Conservation (phyloP, 148 eudicot genomes). For the Spergularia marina region DNA sequence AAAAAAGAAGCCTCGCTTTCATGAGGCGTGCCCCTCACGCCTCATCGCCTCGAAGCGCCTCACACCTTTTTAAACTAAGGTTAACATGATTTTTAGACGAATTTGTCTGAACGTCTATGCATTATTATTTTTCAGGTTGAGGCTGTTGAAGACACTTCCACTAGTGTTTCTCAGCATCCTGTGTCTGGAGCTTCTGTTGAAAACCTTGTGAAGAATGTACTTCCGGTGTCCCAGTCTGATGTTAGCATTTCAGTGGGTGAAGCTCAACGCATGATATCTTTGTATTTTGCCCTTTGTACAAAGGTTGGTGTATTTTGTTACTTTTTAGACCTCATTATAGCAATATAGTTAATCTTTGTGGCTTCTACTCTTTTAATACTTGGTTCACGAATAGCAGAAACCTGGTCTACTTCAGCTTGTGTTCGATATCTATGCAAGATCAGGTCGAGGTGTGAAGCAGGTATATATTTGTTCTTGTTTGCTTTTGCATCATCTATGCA, state of each 20-base stretch:
- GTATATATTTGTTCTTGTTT: slow-evolving; percentile 31
- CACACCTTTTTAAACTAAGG: too few species aligned
- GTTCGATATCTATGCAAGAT: slow-evolving; percentile 64
- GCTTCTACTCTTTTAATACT: neutral
- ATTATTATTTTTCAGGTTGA: slow-evolving; percentile 41
- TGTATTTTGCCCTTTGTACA: slow-evolving; percentile 89
- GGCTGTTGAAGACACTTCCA: slow-evolving; percentile 61
- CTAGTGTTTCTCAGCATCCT: slow-evolving; percentile 64
- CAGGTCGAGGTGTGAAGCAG: slow-evolving; percentile 88
- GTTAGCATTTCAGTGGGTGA: slow-evolving; percentile 52
- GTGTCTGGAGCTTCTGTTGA: slow-evolving; percentile 51
- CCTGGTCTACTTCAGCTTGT: slow-evolving; percentile 81
- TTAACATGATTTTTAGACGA: neutral
- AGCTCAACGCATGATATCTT: slow-evolving; percentile 77
- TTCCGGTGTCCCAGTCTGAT: slow-evolving; percentile 42
- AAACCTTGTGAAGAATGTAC: slow-evolving; percentile 39
- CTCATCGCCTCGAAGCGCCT: too few species aligned
- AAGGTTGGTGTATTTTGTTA: slow-evolving; percentile 46
- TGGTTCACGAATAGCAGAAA: slow-evolving; percentile 48
- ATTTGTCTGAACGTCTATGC: neutral
- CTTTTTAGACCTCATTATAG: slow-evolving; percentile 11
- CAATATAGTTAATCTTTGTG: neutral
- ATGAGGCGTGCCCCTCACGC: too few species aligned
- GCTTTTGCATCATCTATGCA: neutral
- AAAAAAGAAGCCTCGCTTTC: too few species aligned